phyloP scores from a whole-genome alignment of 441 rosid genomes.

The Gossypium davidsonii region DNA sequence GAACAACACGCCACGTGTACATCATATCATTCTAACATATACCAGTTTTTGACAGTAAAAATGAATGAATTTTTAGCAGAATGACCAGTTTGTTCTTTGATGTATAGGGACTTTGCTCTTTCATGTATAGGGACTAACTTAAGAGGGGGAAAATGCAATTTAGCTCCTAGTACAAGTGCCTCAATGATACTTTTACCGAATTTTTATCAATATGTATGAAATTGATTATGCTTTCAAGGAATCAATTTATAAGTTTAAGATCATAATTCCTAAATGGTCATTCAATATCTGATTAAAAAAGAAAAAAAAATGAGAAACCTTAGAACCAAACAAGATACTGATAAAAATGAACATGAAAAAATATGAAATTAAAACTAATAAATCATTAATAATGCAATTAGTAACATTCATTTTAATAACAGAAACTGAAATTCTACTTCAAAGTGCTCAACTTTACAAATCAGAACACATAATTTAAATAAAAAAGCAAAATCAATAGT shows the following conservation, averaged over 20 bases:
- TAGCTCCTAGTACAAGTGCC: too few relatives aligned
- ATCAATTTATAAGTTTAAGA: background rate
- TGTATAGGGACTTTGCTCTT: too few relatives aligned
- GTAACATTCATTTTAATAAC: background rate
- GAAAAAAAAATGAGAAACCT: background rate
- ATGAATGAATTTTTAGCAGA: too few relatives aligned
- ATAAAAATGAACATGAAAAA: background rate
- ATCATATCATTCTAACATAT: too few relatives aligned
- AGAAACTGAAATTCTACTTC: background rate
- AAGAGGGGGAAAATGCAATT: too few relatives aligned
- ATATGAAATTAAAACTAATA: background rate
- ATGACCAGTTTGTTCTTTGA: too few relatives aligned
- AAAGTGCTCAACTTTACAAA: background rate
- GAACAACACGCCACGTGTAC: too few relatives aligned
- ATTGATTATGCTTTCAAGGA: background rate
- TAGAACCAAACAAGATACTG: background rate
- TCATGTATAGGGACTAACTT: too few relatives aligned
- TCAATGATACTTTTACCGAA: too few relatives aligned
- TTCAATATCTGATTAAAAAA: background rate
- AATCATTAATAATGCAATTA: constrained; percentile 2
- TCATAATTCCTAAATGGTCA: background rate
- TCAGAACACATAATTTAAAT: background rate
- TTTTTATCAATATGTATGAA: background rate
- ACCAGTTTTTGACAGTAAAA: too few relatives aligned
- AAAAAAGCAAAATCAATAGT: background rate